Evolutionary conservation across 2,329 filamentous ascomycete species (phyloP), one percentile per base, ranked within the genome.

Genomic region (Hypoxylon sp.): DNA sequence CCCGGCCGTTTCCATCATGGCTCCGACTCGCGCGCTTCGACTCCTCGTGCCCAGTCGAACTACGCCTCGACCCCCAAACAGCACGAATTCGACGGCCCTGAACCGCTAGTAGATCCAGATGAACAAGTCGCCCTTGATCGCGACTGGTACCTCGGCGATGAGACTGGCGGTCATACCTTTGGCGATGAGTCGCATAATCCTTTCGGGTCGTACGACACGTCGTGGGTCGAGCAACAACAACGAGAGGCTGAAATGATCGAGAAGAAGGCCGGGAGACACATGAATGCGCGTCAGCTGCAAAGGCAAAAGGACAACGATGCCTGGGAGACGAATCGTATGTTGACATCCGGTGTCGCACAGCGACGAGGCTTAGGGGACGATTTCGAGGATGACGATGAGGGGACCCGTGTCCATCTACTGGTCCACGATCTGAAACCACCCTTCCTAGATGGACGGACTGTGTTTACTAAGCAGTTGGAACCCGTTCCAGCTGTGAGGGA

Each of bases 241-340:
- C 85, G 86, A 23, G 93, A 97, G 79, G 87, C 87, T 14, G 91
- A 89, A 13, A 81, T 94, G 78, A 85, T 89, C 7, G 93, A 97
- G 79, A 96, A 93, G 84, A 96, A 96, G 82, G 86, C 90, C 4
- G 90, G 87, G 74, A 87, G 83, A 59, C 85, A 89, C 3, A 86
- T 91, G 78, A 93, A 89, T 76, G 91, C 91, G 48, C 87, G 92
- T 55, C 90, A 91, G 67, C 86, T 93, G 63, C 93, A 97, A 80
- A 93, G 94, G 74, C 93, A 97, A 79, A 94, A 92, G 77, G 96
- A 99, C 77, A 94, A 96, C 46, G 96, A 99, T 80, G 95, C 94
- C 0, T 99, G 96, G 96, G 97, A 99, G 80, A 96, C 95, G 14
- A 99, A 99, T 79, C 92, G 96, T 65, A 98, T 99, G 96, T 86